Base-by-base conservation (phyloP, 2,329 filamentous ascomycete genomes). In the Aulographum hederae region DNA sequence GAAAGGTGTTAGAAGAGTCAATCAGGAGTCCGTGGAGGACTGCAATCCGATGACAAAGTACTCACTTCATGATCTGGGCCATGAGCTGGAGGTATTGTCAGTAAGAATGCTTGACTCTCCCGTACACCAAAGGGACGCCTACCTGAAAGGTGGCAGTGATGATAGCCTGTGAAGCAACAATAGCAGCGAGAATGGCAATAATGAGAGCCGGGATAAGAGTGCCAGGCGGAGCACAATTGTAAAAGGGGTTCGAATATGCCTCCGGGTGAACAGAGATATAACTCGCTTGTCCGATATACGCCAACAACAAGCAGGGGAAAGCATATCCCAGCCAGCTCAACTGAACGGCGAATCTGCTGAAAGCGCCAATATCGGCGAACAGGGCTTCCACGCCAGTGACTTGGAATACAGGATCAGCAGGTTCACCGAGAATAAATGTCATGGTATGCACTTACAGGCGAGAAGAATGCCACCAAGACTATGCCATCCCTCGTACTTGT, bases 81-180 rank as follows among this genome's bases (percentile, higher is more conserved):
- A 28, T 28, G 27, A 31, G 8, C 8, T n/a, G 21, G 21, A 25
- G 21, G 8, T 25, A 8, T 25, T n/a, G 8, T 8, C 8, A 25
- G n/a, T n/a, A 25, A 8, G n/a, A n/a, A 25, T 25, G 8, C n/a
- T n/a, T 8, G n/a, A 25, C 21, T 8, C 21, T 25, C 21, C 8
- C 8, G n/a, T n/a, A n/a, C 21, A 8, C 21, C 8, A 25, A n/a
- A 25, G 21, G 21, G 8, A 12, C 16, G 38, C 43, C 36, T 47
- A 67, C 58, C 51, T 79, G 76, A 39, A 84, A 84, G 0, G 73
- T 71, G 5, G 69, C 72, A 0, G 78, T 84, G 31, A 84, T 81
- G 54, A 84, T 75, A 6, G 78, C 78, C 40, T 85, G 78, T 3
- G 72, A 78, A 1, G 78, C 78, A 8, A 85, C 77, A 41, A 84